These are phyloP conservation scores for Ceratobasidium theobromae DNA, from an alignment of 1,284 basidiomycete species.

Conservation along the genomic window DNA sequence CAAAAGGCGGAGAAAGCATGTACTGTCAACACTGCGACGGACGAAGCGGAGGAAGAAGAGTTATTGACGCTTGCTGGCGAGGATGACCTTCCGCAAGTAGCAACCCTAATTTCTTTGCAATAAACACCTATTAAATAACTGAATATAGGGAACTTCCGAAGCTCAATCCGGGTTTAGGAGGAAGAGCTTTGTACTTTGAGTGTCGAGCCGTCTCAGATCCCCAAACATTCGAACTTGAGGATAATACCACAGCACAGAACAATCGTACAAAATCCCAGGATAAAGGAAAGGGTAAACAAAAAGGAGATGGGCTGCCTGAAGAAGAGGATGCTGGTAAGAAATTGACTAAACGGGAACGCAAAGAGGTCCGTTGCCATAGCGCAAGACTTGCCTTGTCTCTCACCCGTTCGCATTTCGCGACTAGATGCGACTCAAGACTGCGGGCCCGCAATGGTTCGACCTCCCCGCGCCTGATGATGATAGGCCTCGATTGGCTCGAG, in stretches of 20 bases:
- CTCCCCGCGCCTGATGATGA: slow-evolving; percentile 84
- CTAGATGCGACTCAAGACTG: slow-evolving; percentile 71
- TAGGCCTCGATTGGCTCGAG: slow-evolving; percentile 80
- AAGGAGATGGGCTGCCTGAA: slow-evolving; percentile 26
- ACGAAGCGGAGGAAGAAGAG: slow-evolving; percentile 12
- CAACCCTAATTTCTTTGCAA: background rate
- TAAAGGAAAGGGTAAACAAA: slow-evolving; percentile 31
- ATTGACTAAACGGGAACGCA: slow-evolving; percentile 27
- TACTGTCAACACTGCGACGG: slow-evolving; percentile 10
- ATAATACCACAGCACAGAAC: background rate
- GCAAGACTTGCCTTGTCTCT: slow-evolving; percentile 40
- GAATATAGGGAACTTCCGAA: slow-evolving; percentile 7
- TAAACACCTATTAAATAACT: background rate
- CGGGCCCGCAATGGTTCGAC: slow-evolving; percentile 88
- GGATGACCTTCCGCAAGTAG: slow-evolving; percentile 24
- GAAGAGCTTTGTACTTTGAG: slow-evolving; percentile 11
- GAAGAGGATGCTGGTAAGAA: slow-evolving; percentile 30
- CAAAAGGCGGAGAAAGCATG: slow-evolving; percentile 19
- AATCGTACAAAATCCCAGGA: background rate
- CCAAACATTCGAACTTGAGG: slow-evolving; percentile 8
- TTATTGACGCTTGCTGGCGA: slow-evolving; percentile 18
- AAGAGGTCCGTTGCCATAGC: slow-evolving; percentile 22
- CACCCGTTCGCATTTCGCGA: background rate
- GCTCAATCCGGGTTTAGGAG: slow-evolving; percentile 12
- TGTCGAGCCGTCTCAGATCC: slow-evolving; percentile 9